Conservation (phyloP, 768 basidiomycete genomes). For the Lactifluus volemus region DNA sequence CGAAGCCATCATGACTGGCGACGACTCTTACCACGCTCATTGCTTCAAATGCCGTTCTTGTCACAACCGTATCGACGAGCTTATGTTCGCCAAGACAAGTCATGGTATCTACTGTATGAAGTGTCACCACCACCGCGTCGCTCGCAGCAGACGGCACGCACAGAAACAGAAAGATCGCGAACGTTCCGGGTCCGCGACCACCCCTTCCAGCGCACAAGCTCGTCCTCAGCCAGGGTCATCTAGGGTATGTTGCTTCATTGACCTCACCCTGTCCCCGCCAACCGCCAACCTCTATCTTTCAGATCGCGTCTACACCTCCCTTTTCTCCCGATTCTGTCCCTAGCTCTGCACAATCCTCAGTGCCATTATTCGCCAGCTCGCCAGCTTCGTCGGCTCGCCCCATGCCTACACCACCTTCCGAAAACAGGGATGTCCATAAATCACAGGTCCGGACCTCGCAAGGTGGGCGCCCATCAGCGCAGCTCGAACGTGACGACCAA, state of each 20-base stretch:
- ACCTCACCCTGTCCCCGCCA: background rate
- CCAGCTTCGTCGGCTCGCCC: background rate
- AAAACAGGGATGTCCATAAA: background rate
- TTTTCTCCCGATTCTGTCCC: background rate
- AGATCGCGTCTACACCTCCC: background rate
- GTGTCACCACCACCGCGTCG: conserved; percentile 97
- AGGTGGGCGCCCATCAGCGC: background rate
- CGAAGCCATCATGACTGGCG: conserved; percentile 99
- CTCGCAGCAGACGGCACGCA: conserved; percentile 81
- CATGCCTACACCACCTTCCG: background rate
- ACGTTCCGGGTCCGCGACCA: conserved; percentile 36
- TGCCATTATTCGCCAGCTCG: background rate
- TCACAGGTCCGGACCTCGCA: background rate
- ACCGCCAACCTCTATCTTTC: background rate
- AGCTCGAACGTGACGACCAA: conserved; percentile 1
- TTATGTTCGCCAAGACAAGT: conserved; percentile 96
- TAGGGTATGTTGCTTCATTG: conserved; percentile 17
- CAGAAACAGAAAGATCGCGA: conserved; percentile 71
- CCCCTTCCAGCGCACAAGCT: conserved; percentile 26
- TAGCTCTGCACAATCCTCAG: background rate
- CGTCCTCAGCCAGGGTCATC: conserved; percentile 30
- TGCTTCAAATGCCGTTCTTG: conserved; percentile 99
- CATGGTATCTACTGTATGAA: conserved; percentile 99
- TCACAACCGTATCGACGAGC: conserved; percentile 89
- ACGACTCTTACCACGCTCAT: conserved; percentile 96